A percentile compares a stretch with the other conserved stretches of the same genome.
These are phyloP conservation scores for Closterium sp. DNA, from an alignment of 139 green algal species.

Conservation along the genomic window DNA sequence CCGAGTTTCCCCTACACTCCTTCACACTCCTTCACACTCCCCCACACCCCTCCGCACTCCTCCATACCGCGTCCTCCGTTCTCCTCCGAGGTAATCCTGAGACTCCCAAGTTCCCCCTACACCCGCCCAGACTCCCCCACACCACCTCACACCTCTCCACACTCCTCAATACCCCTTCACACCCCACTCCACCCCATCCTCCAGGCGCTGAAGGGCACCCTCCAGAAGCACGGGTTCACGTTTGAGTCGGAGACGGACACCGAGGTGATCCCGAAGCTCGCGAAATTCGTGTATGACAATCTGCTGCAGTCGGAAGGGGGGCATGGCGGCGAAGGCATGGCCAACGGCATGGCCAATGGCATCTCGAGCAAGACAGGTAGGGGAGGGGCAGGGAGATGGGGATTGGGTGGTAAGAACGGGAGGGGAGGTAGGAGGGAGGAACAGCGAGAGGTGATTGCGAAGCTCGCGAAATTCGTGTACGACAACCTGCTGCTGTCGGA, in stretches of 20 bases:
- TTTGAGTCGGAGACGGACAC: slow-evolving; percentile 98
- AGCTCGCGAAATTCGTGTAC: slow-evolving; percentile 93
- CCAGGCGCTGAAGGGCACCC: slow-evolving; percentile 45
- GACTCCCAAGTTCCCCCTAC: too few species aligned
- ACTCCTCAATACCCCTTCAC: neutral
- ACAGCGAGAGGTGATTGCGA: slow-evolving; percentile 92
- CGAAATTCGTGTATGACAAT: slow-evolving; percentile 81
- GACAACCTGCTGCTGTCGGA: slow-evolving; percentile 15
- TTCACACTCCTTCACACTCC: too few species aligned
- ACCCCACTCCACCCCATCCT: neutral
- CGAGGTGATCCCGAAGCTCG: slow-evolving; percentile 98
- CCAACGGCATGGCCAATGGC: neutral
- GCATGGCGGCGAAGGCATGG: neutral
- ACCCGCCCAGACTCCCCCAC: too few species aligned
- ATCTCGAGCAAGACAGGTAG: neutral
- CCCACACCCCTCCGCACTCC: too few species aligned
- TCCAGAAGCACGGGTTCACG: slow-evolving; percentile 70
- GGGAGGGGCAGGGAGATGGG: neutral
- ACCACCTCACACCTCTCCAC: too few species aligned
- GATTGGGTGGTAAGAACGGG: too few species aligned
- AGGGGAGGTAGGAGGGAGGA: too few species aligned
- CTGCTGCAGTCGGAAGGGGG: neutral
- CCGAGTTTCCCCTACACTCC: too few species aligned
- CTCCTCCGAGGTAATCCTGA: too few species aligned
- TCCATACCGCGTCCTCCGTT: too few species aligned